Percentiles rank a stretch among this genome's conserved stretches.
Evolutionary conservation across 1,284 basidiomycete species (phyloP).

Genomic region (Ganoderma leucocontextum): DNA sequence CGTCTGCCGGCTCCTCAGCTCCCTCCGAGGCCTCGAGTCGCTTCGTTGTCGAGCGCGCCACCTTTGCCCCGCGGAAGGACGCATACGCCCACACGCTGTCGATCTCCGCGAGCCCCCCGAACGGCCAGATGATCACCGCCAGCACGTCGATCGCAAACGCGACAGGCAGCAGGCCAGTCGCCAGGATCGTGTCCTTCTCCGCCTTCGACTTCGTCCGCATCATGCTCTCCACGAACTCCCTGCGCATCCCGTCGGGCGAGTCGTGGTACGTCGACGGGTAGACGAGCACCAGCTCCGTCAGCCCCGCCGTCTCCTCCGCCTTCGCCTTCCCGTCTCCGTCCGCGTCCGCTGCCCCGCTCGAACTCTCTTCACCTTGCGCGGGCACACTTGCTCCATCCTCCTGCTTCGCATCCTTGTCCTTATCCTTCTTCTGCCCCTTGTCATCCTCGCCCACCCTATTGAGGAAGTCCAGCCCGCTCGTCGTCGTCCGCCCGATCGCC

Average conservation of each 20-base stretch:
- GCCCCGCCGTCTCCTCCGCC: not conserved
- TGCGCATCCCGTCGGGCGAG: constrained; percentile 10
- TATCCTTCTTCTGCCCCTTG: not conserved
- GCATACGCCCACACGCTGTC: constrained; percentile 12
- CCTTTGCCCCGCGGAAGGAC: constrained; percentile 11
- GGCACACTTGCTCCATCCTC: not conserved
- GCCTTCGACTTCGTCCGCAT: constrained; percentile 10
- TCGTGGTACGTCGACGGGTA: constrained; percentile 4
- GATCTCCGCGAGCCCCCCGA: constrained; percentile 7
- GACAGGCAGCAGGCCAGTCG: constrained; percentile 1
- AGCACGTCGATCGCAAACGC: constrained; percentile 7
- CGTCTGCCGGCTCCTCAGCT: not conserved
- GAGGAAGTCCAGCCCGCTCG: constrained; percentile 5
- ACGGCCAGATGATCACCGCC: constrained; percentile 7
- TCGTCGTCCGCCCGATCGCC: constrained; percentile 10
- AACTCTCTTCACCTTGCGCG: not conserved
- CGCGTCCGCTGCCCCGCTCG: not conserved
- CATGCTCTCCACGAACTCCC: constrained; percentile 9
- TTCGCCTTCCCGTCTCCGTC: not conserved
- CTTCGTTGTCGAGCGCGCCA: constrained; percentile 5
- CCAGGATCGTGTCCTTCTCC: constrained; percentile 9
- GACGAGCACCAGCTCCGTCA: constrained; percentile 6
- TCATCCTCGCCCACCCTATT: not conserved
- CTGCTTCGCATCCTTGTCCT: not conserved
- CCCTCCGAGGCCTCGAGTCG: not conserved